Percentiles rank a stretch among this genome's conserved stretches.
Conservation (phyloP, 2,329 filamentous ascomycete species). For the Alternaria dauci region DNA sequence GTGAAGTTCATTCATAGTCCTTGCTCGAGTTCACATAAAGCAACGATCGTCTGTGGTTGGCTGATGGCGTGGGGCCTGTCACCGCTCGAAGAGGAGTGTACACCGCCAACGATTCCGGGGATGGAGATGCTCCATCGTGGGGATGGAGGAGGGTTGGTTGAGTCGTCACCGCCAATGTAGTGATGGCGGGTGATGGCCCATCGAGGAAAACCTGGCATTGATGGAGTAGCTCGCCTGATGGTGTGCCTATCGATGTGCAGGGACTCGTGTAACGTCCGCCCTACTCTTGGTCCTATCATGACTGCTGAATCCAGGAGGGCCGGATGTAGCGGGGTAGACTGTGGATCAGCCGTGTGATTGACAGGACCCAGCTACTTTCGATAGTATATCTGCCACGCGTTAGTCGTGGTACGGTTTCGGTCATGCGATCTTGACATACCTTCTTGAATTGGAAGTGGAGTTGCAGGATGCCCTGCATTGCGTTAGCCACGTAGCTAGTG, state of each 20-base stretch:
- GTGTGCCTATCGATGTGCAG: constrained; percentile 9
- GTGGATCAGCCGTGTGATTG: constrained; percentile 6
- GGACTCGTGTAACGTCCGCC: constrained; percentile 10
- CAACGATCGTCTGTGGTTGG: constrained; percentile 22
- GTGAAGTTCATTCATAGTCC: constrained; percentile 32
- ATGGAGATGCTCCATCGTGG: constrained; percentile 3
- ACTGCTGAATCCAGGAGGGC: background rate
- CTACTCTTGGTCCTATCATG: constrained; percentile 1
- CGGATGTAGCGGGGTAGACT: background rate
- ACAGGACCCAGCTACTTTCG: constrained; percentile 49
- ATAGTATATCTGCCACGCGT: constrained; percentile 56
- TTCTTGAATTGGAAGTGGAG: constrained; percentile 99
- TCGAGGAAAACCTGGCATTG: constrained; percentile 2
- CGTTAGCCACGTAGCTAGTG: constrained; percentile 37
- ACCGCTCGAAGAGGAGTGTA: constrained; percentile 25
- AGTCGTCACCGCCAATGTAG: constrained; percentile 22
- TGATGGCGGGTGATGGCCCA: constrained; percentile 11
- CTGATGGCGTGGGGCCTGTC: constrained; percentile 14
- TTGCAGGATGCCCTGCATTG: constrained; percentile 82
- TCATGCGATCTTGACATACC: constrained; percentile 60
- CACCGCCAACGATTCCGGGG: constrained; percentile 22
- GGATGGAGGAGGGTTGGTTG: constrained; percentile 3
- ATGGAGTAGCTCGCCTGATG: background rate
- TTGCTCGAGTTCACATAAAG: constrained; percentile 11
- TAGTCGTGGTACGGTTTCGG: constrained; percentile 20